phyloP scores from a whole-genome alignment of 1,139 yeast genomes.

The Zhuliangozyma parablackwelliae region DNA sequence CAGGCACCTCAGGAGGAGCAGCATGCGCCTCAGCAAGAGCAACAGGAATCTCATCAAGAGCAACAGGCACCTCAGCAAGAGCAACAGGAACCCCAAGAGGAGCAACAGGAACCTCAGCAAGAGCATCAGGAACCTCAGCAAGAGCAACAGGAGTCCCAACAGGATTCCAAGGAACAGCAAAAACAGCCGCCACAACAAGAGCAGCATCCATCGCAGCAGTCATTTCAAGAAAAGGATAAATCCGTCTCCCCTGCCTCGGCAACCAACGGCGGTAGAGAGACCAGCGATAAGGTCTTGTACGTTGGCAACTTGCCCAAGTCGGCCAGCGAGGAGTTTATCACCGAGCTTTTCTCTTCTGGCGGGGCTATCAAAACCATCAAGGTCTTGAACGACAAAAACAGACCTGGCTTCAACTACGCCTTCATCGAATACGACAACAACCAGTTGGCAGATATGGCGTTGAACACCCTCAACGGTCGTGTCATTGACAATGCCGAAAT shows the following conservation, averaged over 20 bases:
- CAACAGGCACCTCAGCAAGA: too few species aligned
- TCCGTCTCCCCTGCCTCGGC: constrained; percentile 56
- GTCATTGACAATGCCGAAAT: constrained; percentile 50
- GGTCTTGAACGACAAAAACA: constrained; percentile 71
- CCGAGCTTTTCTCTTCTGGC: constrained; percentile 57
- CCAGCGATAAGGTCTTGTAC: constrained; percentile 66
- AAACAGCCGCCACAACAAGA: background rate
- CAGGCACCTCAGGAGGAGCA: too few species aligned
- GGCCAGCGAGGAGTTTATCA: constrained; percentile 58
- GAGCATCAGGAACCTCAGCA: too few species aligned
- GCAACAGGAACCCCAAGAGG: too few species aligned
- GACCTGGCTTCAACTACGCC: constrained; percentile 73
- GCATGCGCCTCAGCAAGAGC: too few species aligned
- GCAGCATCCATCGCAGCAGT: background rate
- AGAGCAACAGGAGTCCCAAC: background rate
- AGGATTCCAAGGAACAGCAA: constrained; percentile 4
- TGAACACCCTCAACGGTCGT: constrained; percentile 56
- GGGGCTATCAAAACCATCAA: constrained; percentile 62
- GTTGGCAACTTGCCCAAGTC: constrained; percentile 71
- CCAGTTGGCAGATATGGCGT: constrained; percentile 58
- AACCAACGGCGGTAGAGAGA: constrained; percentile 75
- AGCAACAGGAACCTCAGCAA: too few species aligned
- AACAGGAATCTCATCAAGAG: too few species aligned
- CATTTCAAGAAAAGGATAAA: background rate
- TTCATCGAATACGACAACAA: constrained; percentile 70